A percentile compares a stretch with the other conserved stretches of the same genome.
These are phyloP conservation scores for Alloteropsis semialata DNA, from an alignment of 176 grass and related monocot species.

Conservation along the genomic window DNA sequence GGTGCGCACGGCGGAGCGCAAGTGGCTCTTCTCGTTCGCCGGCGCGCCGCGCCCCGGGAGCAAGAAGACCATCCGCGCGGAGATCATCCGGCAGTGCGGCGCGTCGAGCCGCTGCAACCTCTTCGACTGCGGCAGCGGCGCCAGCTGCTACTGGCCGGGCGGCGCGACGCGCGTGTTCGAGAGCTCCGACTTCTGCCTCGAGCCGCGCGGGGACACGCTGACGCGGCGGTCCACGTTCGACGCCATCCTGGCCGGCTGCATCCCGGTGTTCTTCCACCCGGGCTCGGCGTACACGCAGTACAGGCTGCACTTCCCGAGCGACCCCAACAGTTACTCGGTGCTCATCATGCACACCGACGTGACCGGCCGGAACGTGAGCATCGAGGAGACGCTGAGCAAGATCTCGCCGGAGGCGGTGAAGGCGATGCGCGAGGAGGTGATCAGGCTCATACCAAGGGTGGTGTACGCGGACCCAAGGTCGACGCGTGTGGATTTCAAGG, in stretches of 20 bases:
- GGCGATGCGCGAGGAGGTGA: conserved; percentile 59
- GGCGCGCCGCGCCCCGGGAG: conserved; percentile 32
- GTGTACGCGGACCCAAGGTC: conserved; percentile 59
- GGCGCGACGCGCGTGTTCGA: conserved; percentile 51
- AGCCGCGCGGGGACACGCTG: conserved; percentile 60
- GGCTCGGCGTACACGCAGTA: conserved; percentile 64
- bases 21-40: conserved; percentile 60
- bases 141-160: conserved; percentile 37
- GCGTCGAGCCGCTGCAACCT: conserved; percentile 45
- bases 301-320: conserved; percentile 49
- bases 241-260: conserved; percentile 65
- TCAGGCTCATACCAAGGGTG: conserved; percentile 56
- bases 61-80: conserved; percentile 2
- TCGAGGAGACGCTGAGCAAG: conserved; percentile 49
- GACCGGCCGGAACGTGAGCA: conserved; percentile 37
- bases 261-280: conserved; percentile 75
- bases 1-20: conserved; percentile 22
- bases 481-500: conserved; percentile 34
- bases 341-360: conserved; percentile 41
- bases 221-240: conserved; percentile 73
- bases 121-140: conserved; percentile 37
- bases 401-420: conserved; percentile 38
- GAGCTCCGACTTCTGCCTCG: conserved; percentile 54
- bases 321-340: conserved; percentile 44
- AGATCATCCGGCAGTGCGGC: conserved; percentile 45